Conservation (phyloP, 2,329 filamentous ascomycete species). For the Sporothrix dimorphospora region DNA sequence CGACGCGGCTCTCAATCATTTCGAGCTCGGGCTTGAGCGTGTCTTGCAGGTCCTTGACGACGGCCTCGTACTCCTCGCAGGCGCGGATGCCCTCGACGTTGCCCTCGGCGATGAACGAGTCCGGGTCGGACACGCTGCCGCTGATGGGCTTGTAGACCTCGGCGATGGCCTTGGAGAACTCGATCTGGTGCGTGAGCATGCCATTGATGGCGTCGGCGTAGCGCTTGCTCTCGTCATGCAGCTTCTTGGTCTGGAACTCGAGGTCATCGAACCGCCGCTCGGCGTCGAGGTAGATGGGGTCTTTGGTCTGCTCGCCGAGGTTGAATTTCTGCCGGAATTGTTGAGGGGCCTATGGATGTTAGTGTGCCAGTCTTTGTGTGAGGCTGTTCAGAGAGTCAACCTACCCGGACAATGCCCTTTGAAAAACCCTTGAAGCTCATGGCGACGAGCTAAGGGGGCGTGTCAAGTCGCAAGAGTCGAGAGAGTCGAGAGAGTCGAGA, state of each 20-base stretch:
- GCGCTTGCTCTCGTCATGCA: slow-evolving; percentile 95
- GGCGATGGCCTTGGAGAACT: slow-evolving; percentile 93
- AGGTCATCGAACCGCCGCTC: slow-evolving; percentile 93
- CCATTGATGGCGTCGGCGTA: slow-evolving; percentile 98
- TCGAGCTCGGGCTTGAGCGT: slow-evolving; percentile 90
- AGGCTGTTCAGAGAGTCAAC: slow-evolving; percentile 38
- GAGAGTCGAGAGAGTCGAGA: background rate
- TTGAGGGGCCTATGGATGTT: slow-evolving; percentile 74
- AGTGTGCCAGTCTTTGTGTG: background rate
- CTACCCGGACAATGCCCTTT: slow-evolving; percentile 84
- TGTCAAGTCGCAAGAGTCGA: slow-evolving; percentile 27
- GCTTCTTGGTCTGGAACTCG: slow-evolving; percentile 92
- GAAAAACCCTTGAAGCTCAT: slow-evolving; percentile 99
- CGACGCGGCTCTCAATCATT: slow-evolving; percentile 92
- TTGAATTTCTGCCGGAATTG: slow-evolving; percentile 91
- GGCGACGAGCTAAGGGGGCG: slow-evolving; percentile 29
- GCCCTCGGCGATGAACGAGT: slow-evolving; percentile 77
- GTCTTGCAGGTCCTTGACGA: slow-evolving; percentile 87
- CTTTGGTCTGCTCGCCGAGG: slow-evolving; percentile 92
- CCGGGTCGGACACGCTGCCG: slow-evolving; percentile 90
- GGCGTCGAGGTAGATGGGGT: slow-evolving; percentile 91
- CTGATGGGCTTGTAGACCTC: slow-evolving; percentile 99
- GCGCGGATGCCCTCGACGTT: slow-evolving; percentile 92
- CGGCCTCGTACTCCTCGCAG: slow-evolving; percentile 92
- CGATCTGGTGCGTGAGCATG: slow-evolving; percentile 97